phyloP scores from a whole-genome alignment of 139 green algal genomes.

The Chlorella vulgaris region DNA sequence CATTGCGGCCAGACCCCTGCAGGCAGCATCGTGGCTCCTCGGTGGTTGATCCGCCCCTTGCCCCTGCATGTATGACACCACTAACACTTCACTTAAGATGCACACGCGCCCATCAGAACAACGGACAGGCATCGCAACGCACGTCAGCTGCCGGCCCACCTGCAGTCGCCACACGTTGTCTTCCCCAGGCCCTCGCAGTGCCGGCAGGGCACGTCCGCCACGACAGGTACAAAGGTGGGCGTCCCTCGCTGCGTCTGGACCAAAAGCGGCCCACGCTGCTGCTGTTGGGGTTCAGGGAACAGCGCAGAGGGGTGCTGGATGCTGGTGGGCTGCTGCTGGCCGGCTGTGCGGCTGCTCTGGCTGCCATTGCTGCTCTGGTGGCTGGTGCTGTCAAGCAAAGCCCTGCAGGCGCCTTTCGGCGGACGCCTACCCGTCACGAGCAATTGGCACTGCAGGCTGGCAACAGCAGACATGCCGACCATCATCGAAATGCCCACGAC shows the following conservation, averaged over 20 bases:
- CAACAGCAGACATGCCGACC: too few relatives aligned
- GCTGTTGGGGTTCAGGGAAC: conserved; percentile 3
- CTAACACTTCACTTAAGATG: too few relatives aligned
- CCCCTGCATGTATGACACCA: conserved; percentile 26
- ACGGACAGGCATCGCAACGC: too few relatives aligned
- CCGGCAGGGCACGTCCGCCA: conserved; percentile 29
- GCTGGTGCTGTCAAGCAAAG: background rate
- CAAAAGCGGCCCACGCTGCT: conserved; percentile 8
- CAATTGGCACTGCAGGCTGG: background rate
- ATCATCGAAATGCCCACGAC: too few relatives aligned
- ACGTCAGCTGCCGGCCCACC: background rate
- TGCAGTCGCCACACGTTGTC: conserved; percentile 41
- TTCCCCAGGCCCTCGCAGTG: conserved; percentile 41
- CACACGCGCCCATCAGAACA: too few relatives aligned
- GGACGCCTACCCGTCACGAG: background rate
- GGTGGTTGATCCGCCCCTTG: conserved; percentile 45
- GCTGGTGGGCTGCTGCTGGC: background rate
- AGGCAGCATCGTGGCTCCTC: conserved; percentile 40
- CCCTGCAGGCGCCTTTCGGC: background rate
- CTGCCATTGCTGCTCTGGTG: background rate
- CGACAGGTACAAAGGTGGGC: background rate
- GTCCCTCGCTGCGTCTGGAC: conserved; percentile 38
- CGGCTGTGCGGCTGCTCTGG: background rate
- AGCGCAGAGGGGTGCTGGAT: conserved; percentile 27
- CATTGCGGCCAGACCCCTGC: conserved; percentile 46